Evolutionary conservation across 768 basidiomycete genomes (phyloP).

Genomic region (Pholiota conissans): DNA sequence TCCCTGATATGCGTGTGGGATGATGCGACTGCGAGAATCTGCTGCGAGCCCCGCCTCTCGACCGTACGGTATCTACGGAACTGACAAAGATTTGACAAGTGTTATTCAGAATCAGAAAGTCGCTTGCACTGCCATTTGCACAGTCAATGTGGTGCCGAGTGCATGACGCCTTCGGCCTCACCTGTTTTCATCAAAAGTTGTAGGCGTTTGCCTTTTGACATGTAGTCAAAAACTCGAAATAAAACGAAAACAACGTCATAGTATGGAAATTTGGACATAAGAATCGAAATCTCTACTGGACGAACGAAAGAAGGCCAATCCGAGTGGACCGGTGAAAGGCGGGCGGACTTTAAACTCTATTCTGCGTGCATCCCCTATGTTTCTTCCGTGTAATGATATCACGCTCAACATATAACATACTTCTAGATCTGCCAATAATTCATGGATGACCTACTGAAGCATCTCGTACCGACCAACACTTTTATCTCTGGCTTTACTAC

Average conservation of each 20-base stretch:
- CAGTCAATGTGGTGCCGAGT: not conserved
- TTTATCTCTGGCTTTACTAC: slow-evolving; percentile 46
- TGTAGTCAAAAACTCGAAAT: too few species aligned
- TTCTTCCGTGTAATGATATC: not conserved
- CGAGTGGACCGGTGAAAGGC: not conserved
- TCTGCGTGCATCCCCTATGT: not conserved
- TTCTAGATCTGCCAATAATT: not conserved
- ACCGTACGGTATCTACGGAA: not conserved
- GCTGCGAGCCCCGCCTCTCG: not conserved
- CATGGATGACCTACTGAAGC: slow-evolving; percentile 1
- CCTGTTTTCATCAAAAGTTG: too few species aligned
- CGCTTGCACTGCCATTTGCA: not conserved
- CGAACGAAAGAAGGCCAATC: not conserved
- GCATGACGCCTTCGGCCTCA: not conserved
- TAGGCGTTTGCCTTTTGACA: too few species aligned
- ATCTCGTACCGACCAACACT: slow-evolving; percentile 25
- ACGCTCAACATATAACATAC: not conserved
- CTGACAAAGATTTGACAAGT: slow-evolving; percentile 2
- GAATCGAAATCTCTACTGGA: too few species aligned
- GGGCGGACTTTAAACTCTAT: not conserved
- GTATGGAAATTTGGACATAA: too few species aligned
- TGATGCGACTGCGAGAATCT: not conserved
- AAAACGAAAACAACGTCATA: too few species aligned
- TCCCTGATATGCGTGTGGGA: not conserved
- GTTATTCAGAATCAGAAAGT: not conserved